Evolutionary conservation across 163 green algal genomes (phyloP), one percentile per base, ranked within the genome.

Genomic region (Prototheca wickerhamii): DNA sequence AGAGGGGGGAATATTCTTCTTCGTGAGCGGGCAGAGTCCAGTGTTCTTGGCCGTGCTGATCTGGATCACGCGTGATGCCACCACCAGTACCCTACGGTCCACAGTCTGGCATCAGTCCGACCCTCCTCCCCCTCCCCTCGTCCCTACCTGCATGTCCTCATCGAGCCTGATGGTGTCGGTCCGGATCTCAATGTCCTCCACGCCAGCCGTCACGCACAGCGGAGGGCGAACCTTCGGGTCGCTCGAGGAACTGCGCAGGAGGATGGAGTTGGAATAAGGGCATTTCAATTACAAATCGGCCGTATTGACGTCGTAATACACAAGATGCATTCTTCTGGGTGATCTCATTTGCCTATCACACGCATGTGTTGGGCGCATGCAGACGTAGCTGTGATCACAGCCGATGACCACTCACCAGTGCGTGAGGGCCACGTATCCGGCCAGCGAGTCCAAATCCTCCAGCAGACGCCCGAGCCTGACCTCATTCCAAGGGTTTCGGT

Each of bases 401-500:
- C 57, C 57, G 23, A 33, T 17, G 3, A 25, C 10, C 4, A 28
- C 59, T n/a, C 60, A 80, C 70, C 73, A 73, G 60, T 86, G 76
- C 43, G 67, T 44, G 15, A 75, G 89, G 8, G 82, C 80, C 2
- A 84, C 65, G 55, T 72, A 85, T 21, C 85, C 85, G 1, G 84
- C 84, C 53, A 92, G 61, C 8, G 65, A 82, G 60, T 92, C 86
- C 30, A 92, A 60, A 58, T 92, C 86, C 65, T 92, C 86, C 33
- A 92, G 74, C 18, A 92, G 46, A 10, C 81, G 67, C 3, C 81
- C 86, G 10, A 90, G 70, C 18, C 86, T 70, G 17, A 89, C 70
- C 20, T 59, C 35, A 23, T 69, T 65, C 84, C 84, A 92, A 5
- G 84, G 86, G 60, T 86, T 89, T 20, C 77, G 64, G 69, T 87